Evolutionary conservation across 2,329 filamentous ascomycete genomes (phyloP), one percentile per base, ranked within the genome.

Genomic region (Trichoderma sp.): DNA sequence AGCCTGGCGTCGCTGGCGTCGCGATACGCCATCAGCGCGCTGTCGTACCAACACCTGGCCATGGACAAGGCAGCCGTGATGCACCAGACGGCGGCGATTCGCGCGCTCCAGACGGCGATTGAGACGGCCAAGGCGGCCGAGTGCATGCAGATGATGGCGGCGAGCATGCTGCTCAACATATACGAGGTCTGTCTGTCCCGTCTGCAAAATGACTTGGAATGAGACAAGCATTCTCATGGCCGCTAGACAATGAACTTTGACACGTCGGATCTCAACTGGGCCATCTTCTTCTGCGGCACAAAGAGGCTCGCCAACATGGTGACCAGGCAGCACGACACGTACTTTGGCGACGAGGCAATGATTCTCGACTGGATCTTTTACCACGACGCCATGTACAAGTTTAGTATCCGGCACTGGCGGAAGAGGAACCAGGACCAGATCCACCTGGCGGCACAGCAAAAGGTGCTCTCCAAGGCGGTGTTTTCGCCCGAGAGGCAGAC

Each of bases 341-440:
- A 64, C 6, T 58, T 51, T 34, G 65, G 65, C 2, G 68, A 70
- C 39, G 65, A 64, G 34, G 65, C 65, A 10, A 58, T 68, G 16
- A 56, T 70, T 18, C 63, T 70, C 28, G 65, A 70, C 14, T 70
- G 68, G 68, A 58, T 68, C 16, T 68, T 70, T 59, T 68, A 70
- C 6, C 65, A 70, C 51, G 65, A 70, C 13, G 59, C 59, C 32
- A 68, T 70, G 68, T 70, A 68, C 39, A 70, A 70, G 65, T 70
- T 68, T 54, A 68, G 68, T 21, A 68, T 70, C n/a, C 58, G 59
- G 4, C 65, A 70, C 32, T 68, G 65, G 68, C 30, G 26, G 6
- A 37, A 61, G 18, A 66, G 49, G 24, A 61, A 60, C 10, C 14
- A 16, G 11, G 56, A 69, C 6, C 61, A 67, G 68, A 68, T 60